Conservation (phyloP, 768 basidiomycete species). For the Termitomyces sp. region DNA sequence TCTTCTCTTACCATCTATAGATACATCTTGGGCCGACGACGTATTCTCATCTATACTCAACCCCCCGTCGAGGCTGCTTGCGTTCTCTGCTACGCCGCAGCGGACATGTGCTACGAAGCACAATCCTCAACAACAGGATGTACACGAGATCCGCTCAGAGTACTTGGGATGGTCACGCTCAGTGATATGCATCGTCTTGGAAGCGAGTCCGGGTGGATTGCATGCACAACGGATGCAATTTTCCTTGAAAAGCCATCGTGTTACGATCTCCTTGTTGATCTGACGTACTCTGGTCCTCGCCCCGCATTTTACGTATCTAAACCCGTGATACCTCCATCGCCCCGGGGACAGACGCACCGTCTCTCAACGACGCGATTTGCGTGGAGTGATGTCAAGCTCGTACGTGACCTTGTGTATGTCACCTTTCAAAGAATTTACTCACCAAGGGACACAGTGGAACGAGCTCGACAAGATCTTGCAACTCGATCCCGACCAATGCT, state of each 20-base stretch:
- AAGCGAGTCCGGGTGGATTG: conserved; percentile 75
- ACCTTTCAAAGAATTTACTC: neutral
- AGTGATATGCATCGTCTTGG: conserved; percentile 67
- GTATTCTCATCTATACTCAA: conserved; percentile 75
- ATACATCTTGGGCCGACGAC: conserved; percentile 64
- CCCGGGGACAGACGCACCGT: conserved; percentile 41
- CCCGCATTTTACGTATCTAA: conserved; percentile 64
- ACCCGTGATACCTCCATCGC: conserved; percentile 28
- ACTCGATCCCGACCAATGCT: conserved; percentile 35
- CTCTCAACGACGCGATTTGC: conserved; percentile 66
- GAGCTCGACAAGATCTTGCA: conserved; percentile 67
- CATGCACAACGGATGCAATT: conserved; percentile 82
- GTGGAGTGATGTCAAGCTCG: conserved; percentile 79
- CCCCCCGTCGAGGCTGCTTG: conserved; percentile 80
- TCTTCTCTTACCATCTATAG: conserved; percentile 77
- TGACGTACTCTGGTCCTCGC: conserved; percentile 61
- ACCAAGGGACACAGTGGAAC: conserved; percentile 51
- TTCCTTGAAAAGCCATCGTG: conserved; percentile 75
- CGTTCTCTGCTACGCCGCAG: conserved; percentile 66
- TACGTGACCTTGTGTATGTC: conserved; percentile 23
- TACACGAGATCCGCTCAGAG: conserved; percentile 44
- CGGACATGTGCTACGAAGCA: conserved; percentile 39
- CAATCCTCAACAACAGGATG: conserved; percentile 24
- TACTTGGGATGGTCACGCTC: conserved; percentile 77
- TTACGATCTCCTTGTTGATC: conserved; percentile 78